Conservation (phyloP, 306 rosid species). For the Quercus mongolica region DNA sequence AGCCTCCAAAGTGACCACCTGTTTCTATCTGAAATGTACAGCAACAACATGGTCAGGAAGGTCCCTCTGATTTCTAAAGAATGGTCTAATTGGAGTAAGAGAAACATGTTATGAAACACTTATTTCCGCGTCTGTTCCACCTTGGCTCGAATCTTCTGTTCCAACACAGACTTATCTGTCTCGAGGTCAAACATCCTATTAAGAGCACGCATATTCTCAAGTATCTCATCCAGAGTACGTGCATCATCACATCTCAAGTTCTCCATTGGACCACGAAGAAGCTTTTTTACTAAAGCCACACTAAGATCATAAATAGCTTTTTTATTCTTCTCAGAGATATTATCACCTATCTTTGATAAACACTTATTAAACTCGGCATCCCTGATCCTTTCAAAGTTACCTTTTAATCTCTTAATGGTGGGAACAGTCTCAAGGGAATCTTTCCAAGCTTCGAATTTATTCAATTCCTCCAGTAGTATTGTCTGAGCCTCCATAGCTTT, state of each 20-base stretch:
- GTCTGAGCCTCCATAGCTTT: conserved; percentile 68
- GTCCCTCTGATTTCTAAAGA: background rate
- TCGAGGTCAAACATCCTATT: conserved; percentile 92
- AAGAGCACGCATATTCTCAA: conserved; percentile 79
- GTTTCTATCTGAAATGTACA: conserved; percentile 14
- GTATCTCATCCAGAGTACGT: conserved; percentile 48
- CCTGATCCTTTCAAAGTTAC: conserved; percentile 73
- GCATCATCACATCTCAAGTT: conserved; percentile 75
- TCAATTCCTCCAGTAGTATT: conserved; percentile 62
- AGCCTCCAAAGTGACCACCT: conserved; percentile 18
- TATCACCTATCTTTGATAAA: conserved; percentile 68
- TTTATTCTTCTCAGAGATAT: conserved; percentile 61
- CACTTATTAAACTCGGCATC: conserved; percentile 79
- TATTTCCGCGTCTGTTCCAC: conserved; percentile 44
- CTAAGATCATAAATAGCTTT: conserved; percentile 75
- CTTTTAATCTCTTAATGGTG: conserved; percentile 84
- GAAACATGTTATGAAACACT: conserved; percentile 14
- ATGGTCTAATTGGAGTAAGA: conserved; percentile 13
- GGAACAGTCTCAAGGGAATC: conserved; percentile 87
- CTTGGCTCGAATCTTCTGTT: conserved; percentile 78
- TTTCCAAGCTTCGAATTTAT: conserved; percentile 75
- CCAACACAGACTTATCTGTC: conserved; percentile 62
- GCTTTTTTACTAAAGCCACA: conserved; percentile 64
- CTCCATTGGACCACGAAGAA: conserved; percentile 92
- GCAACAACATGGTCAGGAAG: conserved; percentile 9